A percentile compares a stretch with the other conserved stretches of the same genome.
Evolutionary conservation across 23 red algal species (phyloP).

Genomic region (Pyropia haitanensis): DNA sequence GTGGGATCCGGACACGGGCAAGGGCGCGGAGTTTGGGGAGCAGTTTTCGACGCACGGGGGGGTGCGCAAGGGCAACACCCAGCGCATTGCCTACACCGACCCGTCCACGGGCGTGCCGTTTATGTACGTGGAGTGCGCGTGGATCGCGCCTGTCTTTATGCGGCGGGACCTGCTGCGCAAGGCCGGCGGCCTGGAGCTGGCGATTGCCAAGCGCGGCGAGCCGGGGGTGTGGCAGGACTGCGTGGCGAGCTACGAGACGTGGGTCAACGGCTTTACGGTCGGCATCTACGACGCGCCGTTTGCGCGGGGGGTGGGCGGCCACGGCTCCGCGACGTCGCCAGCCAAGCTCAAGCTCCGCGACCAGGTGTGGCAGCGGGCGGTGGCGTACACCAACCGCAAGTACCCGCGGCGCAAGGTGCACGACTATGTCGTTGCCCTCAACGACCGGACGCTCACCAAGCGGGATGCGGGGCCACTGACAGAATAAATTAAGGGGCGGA

Average conservation of each 20-base stretch:
- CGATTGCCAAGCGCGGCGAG: conserved; percentile 28
- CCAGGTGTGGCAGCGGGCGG: conserved; percentile 40
- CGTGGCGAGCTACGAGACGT: conserved; percentile 49
- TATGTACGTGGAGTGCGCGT: conserved; percentile 71
- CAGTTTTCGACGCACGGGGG: conserved; percentile 53
- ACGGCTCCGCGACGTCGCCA: conserved; percentile 40
- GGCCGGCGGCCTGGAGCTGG: conserved; percentile 45
- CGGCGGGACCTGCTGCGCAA: conserved; percentile 40
- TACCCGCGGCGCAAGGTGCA: conserved; percentile 35
- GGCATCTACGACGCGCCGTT: conserved; percentile 53
- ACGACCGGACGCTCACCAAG: conserved; percentile 34
- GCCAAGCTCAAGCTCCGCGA: conserved; percentile 36
- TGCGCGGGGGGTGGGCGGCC: conserved; percentile 52
- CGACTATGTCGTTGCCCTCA: conserved; percentile 44
- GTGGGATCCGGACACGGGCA: conserved; percentile 35
- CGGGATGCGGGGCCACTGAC: conserved; percentile 8
- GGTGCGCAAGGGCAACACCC: conserved; percentile 45
- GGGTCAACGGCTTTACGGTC: conserved; percentile 54
- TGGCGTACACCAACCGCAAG: conserved; percentile 26
- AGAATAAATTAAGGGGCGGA: background rate
- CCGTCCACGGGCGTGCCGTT: conserved; percentile 46
- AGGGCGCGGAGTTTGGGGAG: conserved; percentile 59
- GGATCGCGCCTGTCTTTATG: conserved; percentile 60
- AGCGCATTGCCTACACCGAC: conserved; percentile 34
- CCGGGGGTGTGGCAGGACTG: conserved; percentile 76